Conservation (phyloP, 2,329 filamentous ascomycete species). For the Cladosporium sp. region DNA sequence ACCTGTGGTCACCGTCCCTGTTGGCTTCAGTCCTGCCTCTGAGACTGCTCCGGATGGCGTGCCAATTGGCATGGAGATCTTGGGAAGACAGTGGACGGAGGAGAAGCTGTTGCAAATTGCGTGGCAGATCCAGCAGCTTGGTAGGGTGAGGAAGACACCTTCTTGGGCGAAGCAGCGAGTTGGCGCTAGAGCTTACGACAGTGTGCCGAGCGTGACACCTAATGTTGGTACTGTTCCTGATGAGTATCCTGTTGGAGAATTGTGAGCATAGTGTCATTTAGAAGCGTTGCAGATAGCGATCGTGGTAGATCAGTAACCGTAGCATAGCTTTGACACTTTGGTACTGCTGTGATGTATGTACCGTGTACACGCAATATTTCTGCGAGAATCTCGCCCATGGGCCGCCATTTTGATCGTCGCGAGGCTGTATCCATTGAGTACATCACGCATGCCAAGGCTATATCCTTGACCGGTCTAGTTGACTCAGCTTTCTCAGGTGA, state of each 20-base stretch:
- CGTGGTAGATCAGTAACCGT: not conserved
- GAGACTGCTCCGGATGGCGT: conserved; percentile 58
- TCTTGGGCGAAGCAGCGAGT: conserved; percentile 47
- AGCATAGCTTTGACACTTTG: not conserved
- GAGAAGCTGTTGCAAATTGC: conserved; percentile 57
- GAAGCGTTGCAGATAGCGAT: not conserved
- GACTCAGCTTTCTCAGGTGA: not conserved
- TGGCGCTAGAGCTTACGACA: conserved; percentile 43
- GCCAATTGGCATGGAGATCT: conserved; percentile 66
- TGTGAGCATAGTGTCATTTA: not conserved
- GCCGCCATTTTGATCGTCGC: not conserved
- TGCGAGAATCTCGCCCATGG: not conserved
- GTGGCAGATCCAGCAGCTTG: conserved; percentile 51
- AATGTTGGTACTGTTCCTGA: conserved; percentile 45
- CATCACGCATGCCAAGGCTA: not conserved
- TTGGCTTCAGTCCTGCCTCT: conserved; percentile 54
- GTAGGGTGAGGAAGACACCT: conserved; percentile 52
- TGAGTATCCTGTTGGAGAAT: conserved; percentile 52
- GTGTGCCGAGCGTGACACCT: conserved; percentile 51
- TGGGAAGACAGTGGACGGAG: conserved; percentile 61
- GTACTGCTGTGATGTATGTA: not conserved
- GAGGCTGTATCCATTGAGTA: not conserved
- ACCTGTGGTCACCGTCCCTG: conserved; percentile 57
- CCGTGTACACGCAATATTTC: not conserved
- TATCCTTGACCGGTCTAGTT: not conserved